Base-by-base conservation (phyloP, 345 rosid genomes). In the Trapa bicornis region DNA sequence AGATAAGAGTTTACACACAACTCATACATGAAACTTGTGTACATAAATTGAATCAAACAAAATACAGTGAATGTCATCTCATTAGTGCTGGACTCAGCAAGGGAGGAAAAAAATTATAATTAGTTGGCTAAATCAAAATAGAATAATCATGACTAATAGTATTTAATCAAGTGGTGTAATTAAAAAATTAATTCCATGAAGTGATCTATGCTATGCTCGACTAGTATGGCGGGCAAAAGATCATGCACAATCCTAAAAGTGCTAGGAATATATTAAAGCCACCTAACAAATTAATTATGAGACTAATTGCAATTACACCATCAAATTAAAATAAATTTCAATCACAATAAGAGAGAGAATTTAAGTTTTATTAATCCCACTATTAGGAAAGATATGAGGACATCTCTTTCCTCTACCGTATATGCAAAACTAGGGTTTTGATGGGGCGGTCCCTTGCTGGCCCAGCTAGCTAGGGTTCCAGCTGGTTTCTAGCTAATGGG, bases 371-470 rank as follows among this genome's bases (percentile, higher is more conserved):
- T 41, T 41, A 41, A 41, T 8, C 43, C 7, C 43, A 41, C 43
- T 41, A 41, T 41, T 8, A 41, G 43, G 43, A 41, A 41, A 8
- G 43, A 6, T 54, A 33, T 54, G 17, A 33, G 60, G 33, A 54
- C 35, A 37, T 57, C 61, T 29, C 32, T 57, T 29, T 69, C 52
- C 45, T 57, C 50, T 38, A 61, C 38, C 17, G 50, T 41, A 41
- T 38, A 50, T 50, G 61, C 63, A 36, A 22, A 70, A 50, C 61
- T 70, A 70, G 73, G 73, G 73, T 70, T 70, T 70, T 47, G 43
- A n/a, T 43, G 45, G 35, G 11, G 17, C 65, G 43, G n/a, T 35
- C 63, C 65, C 32, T 4, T 41, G 43, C 43, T 3, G 7, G 43
- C 43, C 43, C 5, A 36, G 61, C 62, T 41, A 38, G 64, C 71